Evolutionary conservation across 1,139 yeast species (phyloP).

Genomic region (Candida glucosophila): DNA sequence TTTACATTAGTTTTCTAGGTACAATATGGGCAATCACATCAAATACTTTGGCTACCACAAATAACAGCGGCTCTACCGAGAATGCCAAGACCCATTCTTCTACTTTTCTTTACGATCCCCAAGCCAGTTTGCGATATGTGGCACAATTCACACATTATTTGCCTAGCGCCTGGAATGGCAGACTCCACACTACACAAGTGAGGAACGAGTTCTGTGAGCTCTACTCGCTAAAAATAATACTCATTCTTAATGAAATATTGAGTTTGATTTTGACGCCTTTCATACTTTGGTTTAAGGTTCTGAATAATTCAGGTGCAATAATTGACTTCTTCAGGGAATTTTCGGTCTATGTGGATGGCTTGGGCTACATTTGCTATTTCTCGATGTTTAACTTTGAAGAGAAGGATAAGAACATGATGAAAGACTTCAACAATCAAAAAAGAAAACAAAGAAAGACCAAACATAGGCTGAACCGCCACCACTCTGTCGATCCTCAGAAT

Average conservation of each 20-base stretch:
- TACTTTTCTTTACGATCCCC: slow-evolving; percentile 72
- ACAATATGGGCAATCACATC: slow-evolving; percentile 67
- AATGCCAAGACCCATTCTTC: slow-evolving; percentile 32
- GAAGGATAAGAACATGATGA: slow-evolving; percentile 44
- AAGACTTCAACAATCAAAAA: slow-evolving; percentile 21
- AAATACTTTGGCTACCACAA: slow-evolving; percentile 13
- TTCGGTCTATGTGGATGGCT: slow-evolving; percentile 84
- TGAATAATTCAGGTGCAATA: slow-evolving; percentile 62
- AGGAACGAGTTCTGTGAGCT: slow-evolving; percentile 74
- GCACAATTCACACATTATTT: slow-evolving; percentile 84
- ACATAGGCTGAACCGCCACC: slow-evolving; percentile 1
- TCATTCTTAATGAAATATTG: slow-evolving; percentile 70
- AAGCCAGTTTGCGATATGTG: slow-evolving; percentile 67
- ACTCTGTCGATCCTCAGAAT: slow-evolving; percentile 7
- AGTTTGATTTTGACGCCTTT: slow-evolving; percentile 83
- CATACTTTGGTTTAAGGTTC: slow-evolving; percentile 74
- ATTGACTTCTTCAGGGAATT: slow-evolving; percentile 87
- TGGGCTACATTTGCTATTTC: slow-evolving; percentile 89
- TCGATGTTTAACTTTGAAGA: slow-evolving; percentile 83
- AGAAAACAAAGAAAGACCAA: slow-evolving; percentile 5
- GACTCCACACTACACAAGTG: slow-evolving; percentile 73
- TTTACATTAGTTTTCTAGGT: slow-evolving; percentile 83
- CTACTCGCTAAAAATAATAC: slow-evolving; percentile 63
- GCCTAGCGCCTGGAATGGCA: slow-evolving; percentile 81
- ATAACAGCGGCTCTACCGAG: slow-evolving; percentile 31